These are phyloP conservation scores for Rhododendron williamsianum DNA, from an alignment of 148 eudicot species.

Conservation along the genomic window DNA sequence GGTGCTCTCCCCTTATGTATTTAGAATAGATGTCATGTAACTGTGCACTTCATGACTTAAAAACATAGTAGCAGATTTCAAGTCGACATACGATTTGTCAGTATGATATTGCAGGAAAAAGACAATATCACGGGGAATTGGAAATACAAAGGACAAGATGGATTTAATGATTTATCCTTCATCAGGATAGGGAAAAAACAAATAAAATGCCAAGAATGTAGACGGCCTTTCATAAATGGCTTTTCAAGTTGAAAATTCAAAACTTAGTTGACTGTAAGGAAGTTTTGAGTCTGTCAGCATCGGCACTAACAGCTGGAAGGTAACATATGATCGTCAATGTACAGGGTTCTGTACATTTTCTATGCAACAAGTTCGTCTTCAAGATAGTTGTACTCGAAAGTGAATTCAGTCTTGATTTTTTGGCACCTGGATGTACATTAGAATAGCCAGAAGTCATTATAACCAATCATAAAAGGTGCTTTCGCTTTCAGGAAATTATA, in stretches of 20 bases:
- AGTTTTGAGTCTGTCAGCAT: not conserved
- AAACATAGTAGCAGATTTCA: not conserved
- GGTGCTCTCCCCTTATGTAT: no score
- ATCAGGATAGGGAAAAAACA: not conserved
- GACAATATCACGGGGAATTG: not conserved
- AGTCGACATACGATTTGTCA: no score
- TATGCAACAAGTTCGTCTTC: slow-evolving; percentile 87
- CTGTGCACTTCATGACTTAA: not conserved
- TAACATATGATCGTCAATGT: not conserved
- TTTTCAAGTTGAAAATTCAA: not conserved
- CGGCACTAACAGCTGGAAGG: not conserved
- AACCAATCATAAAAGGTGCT: not conserved
- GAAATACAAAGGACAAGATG: not conserved
- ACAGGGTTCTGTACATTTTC: slow-evolving; percentile 19
- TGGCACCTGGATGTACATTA: slow-evolving; percentile 57
- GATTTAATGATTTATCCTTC: not conserved
- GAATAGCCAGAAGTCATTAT: slow-evolving; percentile 1
- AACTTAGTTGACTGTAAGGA: not conserved
- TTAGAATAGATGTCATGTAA: no score
- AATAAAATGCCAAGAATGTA: not conserved
- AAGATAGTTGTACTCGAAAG: slow-evolving; percentile 74
- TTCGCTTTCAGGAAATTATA: not conserved
- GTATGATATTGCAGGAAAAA: no score
- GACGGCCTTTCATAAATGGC: not conserved
- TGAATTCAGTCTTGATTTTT: slow-evolving; percentile 70